Base-by-base conservation (phyloP, 192 early-diverging fungal genomes). In the Backusella tuberculispora region DNA sequence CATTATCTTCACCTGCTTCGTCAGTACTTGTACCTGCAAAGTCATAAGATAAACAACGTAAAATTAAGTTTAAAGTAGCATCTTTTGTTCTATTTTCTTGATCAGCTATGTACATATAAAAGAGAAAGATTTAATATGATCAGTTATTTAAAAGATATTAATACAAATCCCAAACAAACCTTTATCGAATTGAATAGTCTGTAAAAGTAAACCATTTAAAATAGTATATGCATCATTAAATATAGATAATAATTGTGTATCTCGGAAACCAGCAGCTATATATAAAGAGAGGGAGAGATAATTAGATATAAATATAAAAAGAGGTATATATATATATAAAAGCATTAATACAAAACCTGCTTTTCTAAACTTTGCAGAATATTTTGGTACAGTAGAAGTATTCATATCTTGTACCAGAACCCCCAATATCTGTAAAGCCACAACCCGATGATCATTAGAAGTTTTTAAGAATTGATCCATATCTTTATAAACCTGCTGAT, bases 351-450 rank as follows among this genome's bases (percentile, higher is more conserved):
- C 29, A 34, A 40, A 67, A 91, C 89, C 89, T 56, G 86, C 82
- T 74, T 94, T 93, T 44, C 94, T 82, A 81, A 94, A 91, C 72
- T 80, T 80, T 1, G 89, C 79, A 63, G 90, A 78, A 74, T 87
- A 91, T 68, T 88, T 82, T 43, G 85, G 64, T 63, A 89, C 78
- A 46, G 84, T 75, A 63, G 85, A 79, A 29, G 78, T 78, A 78
- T 93, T 93, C 81, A 95, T 92, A 82, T 95, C 94, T 60, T 85
- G 84, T 17, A 95, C 92, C 42, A 94, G 78, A 2, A 85, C 79
- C 6, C 83, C 81, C 64, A 94, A 69, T 45, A 93, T 84, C 75
- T 93, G 87, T 64, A 95, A 80, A 29, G 87, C 93, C 63, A 93
- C 80, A 21, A 91, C 76, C 13, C 83, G 80, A 74, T 90, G 86